phyloP scores from a whole-genome alignment of 2,329 filamentous ascomycete species.

The Aureobasidium sp. region DNA sequence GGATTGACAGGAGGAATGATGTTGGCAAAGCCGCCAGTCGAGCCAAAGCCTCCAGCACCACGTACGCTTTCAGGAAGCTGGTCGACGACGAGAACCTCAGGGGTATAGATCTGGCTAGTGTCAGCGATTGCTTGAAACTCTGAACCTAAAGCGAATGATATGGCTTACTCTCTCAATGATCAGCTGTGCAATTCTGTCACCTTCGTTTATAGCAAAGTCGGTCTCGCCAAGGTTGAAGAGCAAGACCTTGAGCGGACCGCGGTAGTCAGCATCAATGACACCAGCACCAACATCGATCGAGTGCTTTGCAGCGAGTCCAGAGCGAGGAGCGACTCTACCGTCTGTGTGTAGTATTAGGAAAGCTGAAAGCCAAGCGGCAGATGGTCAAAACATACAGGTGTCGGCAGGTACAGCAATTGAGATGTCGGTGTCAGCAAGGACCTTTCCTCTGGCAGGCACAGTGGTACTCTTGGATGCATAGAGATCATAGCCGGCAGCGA shows the following conservation, averaged over 20 bases:
- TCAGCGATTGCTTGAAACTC: constrained; percentile 13
- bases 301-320: constrained; percentile 86
- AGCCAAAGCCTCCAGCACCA: constrained; percentile 86
- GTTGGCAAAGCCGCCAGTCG: constrained; percentile 58
- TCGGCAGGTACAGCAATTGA: constrained; percentile 83
- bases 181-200: constrained; percentile 88
- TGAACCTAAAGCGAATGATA: not conserved
- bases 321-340: constrained; percentile 81
- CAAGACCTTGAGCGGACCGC: constrained; percentile 87
- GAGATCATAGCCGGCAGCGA: constrained; percentile 89
- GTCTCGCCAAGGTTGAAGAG: constrained; percentile 85
- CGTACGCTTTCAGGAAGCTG: constrained; percentile 85
- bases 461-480: constrained; percentile 67
- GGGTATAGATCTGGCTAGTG: constrained; percentile 66
- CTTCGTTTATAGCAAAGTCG: constrained; percentile 75
- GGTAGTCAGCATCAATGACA: constrained; percentile 96
- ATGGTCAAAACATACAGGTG: constrained; percentile 62
- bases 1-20: constrained; percentile 23
- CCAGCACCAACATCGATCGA: constrained; percentile 95
- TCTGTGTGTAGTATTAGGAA: constrained; percentile 45
- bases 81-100: constrained; percentile 82
- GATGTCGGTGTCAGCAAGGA: constrained; percentile 82
- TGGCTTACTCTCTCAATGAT: constrained; percentile 70
- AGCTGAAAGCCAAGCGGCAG: not conserved
- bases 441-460: constrained; percentile 78